Percentiles rank a stretch among this genome's conserved stretches.
Evolutionary conservation across 441 rosid species (phyloP).

Genomic region (Erysimum pusillum): DNA sequence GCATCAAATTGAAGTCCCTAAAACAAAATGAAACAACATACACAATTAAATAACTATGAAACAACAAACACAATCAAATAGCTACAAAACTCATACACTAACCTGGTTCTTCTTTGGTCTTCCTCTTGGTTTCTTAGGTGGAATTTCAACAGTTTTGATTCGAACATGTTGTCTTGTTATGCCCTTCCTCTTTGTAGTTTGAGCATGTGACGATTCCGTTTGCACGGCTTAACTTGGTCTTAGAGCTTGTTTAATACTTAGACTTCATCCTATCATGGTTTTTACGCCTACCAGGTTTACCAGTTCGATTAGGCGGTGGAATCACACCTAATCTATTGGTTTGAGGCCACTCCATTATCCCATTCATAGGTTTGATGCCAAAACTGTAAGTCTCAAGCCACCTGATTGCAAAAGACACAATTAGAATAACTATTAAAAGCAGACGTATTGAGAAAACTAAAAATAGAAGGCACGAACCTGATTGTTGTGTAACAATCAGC

Average conservation of each 20-base stretch:
- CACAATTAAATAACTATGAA: too few relatives aligned
- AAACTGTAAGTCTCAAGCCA: background rate
- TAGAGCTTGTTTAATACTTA: background rate
- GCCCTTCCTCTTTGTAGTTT: background rate
- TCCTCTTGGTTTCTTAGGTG: too few relatives aligned
- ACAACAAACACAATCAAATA: too few relatives aligned
- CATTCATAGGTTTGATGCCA: background rate
- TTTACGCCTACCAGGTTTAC: background rate
- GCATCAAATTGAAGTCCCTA: too few relatives aligned
- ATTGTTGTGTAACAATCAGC: background rate
- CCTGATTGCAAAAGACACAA: background rate
- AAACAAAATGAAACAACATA: too few relatives aligned
- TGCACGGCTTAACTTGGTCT: background rate
- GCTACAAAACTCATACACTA: too few relatives aligned
- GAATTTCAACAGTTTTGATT: too few relatives aligned
- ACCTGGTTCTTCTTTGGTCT: too few relatives aligned
- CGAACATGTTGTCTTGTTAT: background rate
- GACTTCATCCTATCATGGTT: background rate
- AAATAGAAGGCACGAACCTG: background rate
- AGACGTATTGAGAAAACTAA: too few relatives aligned
- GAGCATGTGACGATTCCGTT: background rate
- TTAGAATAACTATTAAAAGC: too few relatives aligned
- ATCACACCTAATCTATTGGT: constrained; percentile 1
- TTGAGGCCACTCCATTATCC: background rate
- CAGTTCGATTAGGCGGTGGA: background rate